A percentile compares a stretch with the other conserved stretches of the same genome.
Conservation (phyloP, 2,329 filamentous ascomycete species). For the Dactylonectria macrodidyma region DNA sequence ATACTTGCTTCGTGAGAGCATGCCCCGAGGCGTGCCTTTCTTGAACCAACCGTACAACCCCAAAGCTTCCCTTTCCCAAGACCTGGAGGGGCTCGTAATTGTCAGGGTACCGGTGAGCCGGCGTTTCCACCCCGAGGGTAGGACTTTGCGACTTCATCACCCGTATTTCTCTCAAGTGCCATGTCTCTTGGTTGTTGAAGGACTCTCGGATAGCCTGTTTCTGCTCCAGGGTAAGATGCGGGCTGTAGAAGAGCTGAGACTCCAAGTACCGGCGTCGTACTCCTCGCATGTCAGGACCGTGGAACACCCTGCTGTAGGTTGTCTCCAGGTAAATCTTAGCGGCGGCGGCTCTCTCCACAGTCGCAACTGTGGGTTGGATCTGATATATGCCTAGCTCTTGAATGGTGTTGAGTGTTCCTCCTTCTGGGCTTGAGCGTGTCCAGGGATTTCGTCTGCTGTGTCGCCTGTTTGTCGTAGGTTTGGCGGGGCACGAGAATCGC, state of each 20-base stretch:
- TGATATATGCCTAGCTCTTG: slow-evolving; percentile 48
- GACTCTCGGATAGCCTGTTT: slow-evolving; percentile 66
- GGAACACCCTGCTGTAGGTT: slow-evolving; percentile 81
- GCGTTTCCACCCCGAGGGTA: slow-evolving; percentile 24
- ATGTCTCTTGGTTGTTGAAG: slow-evolving; percentile 78
- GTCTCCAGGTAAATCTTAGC: slow-evolving; percentile 91
- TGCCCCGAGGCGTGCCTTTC: slow-evolving; percentile 65
- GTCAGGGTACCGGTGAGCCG: slow-evolving; percentile 39
- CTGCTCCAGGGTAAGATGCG: slow-evolving; percentile 70
- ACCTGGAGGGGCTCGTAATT: slow-evolving; percentile 85
- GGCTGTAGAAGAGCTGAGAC: slow-evolving; percentile 68
- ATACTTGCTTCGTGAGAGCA: slow-evolving; percentile 70
- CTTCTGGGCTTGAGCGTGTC: slow-evolving; percentile 56
- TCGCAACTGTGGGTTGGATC: slow-evolving; percentile 60
- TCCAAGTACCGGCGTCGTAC: slow-evolving; percentile 54
- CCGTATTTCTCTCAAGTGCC: slow-evolving; percentile 81
- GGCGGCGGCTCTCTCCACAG: slow-evolving; percentile 83
- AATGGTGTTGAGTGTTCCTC: slow-evolving; percentile 53
- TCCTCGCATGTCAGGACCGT: slow-evolving; percentile 55
- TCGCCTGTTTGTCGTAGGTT: slow-evolving; percentile 43
- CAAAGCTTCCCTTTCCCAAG: slow-evolving; percentile 94
- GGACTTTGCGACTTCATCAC: slow-evolving; percentile 75
- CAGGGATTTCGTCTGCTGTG: slow-evolving; percentile 52
- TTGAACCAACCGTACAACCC: slow-evolving; percentile 88
- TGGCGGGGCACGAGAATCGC: slow-evolving; percentile 41